phyloP scores from a whole-genome alignment of 495 filamentous ascomycete species.

The Aspergillus heteromorphus region DNA sequence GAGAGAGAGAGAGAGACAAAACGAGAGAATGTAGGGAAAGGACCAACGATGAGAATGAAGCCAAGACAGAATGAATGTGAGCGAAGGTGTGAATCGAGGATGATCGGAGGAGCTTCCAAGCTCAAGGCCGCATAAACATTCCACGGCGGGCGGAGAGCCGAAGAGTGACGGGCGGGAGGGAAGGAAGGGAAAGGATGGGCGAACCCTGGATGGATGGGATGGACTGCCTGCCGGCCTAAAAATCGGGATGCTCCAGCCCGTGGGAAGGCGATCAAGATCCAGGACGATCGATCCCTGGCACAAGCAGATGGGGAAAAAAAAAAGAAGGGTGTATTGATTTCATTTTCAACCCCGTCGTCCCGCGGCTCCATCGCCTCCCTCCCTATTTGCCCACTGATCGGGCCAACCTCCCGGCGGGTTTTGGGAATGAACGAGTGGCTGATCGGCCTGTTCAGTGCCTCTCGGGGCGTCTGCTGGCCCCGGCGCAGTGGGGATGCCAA shows the following conservation, averaged over 20 bases:
- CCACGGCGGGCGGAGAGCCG: conserved; percentile 9
- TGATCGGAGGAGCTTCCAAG: background rate
- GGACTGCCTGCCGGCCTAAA: background rate
- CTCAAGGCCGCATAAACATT: background rate
- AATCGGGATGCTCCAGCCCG: background rate
- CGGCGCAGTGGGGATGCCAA: conserved; percentile 5
- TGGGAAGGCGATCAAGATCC: background rate
- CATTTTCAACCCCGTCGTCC: background rate
- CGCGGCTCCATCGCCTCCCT: background rate
- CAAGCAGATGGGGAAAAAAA: background rate
- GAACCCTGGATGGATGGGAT: conserved; percentile 7
- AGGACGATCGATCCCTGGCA: background rate
- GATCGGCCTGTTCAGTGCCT: background rate
- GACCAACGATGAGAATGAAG: conserved; percentile 5
- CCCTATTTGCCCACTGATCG: background rate
- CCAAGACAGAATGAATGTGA: background rate
- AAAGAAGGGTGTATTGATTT: background rate
- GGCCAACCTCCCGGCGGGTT: background rate
- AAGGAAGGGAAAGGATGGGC: background rate
- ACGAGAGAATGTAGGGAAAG: conserved; percentile 2
- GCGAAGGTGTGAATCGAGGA: background rate
- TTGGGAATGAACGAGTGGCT: background rate
- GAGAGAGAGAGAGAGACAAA: conserved; percentile 9
- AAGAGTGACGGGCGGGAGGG: background rate
- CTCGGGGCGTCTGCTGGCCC: conserved; percentile 4